Conservation (phyloP, 306 rosid species). For the Cucurbita pepo region DNA sequence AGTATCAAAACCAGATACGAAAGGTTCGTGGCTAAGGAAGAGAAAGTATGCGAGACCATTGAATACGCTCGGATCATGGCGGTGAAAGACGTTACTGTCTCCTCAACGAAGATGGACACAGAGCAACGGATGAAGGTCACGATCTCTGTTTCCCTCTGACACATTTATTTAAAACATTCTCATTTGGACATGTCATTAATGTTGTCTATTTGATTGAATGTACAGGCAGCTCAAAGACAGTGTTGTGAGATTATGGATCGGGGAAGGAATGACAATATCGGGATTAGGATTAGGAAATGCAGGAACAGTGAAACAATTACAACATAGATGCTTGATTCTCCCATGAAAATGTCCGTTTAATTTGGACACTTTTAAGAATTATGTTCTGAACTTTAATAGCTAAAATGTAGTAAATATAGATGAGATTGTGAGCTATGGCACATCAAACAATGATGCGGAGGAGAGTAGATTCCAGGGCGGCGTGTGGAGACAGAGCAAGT, state of each 20-base stretch:
- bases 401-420: no score
- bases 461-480: neutral
- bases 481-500: neutral
- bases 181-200: neutral
- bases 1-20: constrained; percentile 40
- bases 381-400: no score
- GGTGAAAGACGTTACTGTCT: constrained; percentile 32
- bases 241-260: constrained; percentile 54
- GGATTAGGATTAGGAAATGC: constrained; percentile 64
- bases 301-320: constrained; percentile 43
- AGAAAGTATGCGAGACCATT: constrained; percentile 17
- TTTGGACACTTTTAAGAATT: no score
- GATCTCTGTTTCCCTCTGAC: neutral
- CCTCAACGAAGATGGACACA: constrained; percentile 50
- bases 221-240: constrained; percentile 57
- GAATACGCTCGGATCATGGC: constrained; percentile 11
- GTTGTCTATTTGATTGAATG: neutral
- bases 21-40: constrained; percentile 15
- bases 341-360: no score
- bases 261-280: constrained; percentile 26
- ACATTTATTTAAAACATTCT: neutral
- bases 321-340: constrained; percentile 8
- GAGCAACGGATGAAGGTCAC: constrained; percentile 50
- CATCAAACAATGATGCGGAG: neutral
- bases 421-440: no score